Evolutionary conservation across 495 filamentous ascomycete genomes (phyloP).

Genomic region (Aspergillus panamensis): DNA sequence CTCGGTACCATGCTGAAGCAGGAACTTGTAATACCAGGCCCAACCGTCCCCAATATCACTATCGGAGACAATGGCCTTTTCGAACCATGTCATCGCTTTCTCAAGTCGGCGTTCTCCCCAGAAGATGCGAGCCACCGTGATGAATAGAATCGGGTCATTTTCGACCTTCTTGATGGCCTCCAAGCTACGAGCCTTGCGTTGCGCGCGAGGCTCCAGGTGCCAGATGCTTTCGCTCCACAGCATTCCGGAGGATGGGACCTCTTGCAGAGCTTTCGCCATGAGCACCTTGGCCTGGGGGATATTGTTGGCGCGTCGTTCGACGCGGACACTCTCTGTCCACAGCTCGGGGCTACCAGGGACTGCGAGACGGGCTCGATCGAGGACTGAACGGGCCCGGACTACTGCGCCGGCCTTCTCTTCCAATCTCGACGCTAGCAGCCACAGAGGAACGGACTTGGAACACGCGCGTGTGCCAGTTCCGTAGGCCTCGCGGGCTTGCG

Average conservation of each 20-base stretch:
- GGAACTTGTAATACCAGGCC: constrained; percentile 97
- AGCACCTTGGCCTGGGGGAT: constrained; percentile 75
- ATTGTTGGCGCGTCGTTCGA: constrained; percentile 88
- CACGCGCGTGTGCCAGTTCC: constrained; percentile 83
- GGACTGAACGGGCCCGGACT: constrained; percentile 86
- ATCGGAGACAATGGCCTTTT: constrained; percentile 86
- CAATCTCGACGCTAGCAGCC: constrained; percentile 80
- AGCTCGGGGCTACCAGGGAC: constrained; percentile 80
- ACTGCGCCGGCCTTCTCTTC: constrained; percentile 81
- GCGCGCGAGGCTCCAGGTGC: constrained; percentile 85
- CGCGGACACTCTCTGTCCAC: constrained; percentile 86
- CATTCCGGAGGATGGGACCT: constrained; percentile 82
- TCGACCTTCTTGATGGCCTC: constrained; percentile 97
- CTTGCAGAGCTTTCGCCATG: constrained; percentile 90
- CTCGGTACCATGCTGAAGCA: constrained; percentile 83
- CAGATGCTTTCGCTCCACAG: constrained; percentile 94
- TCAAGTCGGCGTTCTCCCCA: constrained; percentile 79
- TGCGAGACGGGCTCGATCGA: constrained; percentile 84
- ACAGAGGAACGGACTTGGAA: constrained; percentile 77
- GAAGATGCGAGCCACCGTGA: constrained; percentile 71
- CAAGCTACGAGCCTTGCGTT: constrained; percentile 82
- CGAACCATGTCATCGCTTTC: constrained; percentile 93
- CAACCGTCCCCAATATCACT: constrained; percentile 87
- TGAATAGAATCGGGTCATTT: constrained; percentile 81
- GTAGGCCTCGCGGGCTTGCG: constrained; percentile 89